These are phyloP conservation scores for Yamadazyma sp. DNA, from an alignment of 805 yeast genomes.

Conservation along the genomic window DNA sequence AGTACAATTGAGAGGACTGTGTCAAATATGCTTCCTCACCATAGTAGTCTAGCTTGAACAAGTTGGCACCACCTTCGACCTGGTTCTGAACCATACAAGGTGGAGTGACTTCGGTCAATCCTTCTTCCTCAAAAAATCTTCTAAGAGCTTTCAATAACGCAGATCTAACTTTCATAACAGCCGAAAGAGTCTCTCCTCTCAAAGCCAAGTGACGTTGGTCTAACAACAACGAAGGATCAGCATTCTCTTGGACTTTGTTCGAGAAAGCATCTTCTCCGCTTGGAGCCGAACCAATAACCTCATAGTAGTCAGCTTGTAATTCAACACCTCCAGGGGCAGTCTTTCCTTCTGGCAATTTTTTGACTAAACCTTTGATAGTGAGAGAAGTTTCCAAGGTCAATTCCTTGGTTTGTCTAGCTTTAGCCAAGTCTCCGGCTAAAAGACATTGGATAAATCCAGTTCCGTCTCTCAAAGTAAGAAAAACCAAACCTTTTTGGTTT, in stretches of 20 bases:
- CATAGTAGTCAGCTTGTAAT: slow-evolving; percentile 85
- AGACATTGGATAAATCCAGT: slow-evolving; percentile 88
- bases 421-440: slow-evolving; percentile 86
- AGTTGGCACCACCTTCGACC: slow-evolving; percentile 98
- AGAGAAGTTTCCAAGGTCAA: slow-evolving; percentile 89
- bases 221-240: slow-evolving; percentile 88
- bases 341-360: slow-evolving; percentile 91
- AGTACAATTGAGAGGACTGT: slow-evolving; percentile 93
- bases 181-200: slow-evolving; percentile 91
- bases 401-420: slow-evolving; percentile 79
- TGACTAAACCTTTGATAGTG: slow-evolving; percentile 73
- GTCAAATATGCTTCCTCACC: slow-evolving; percentile 97
- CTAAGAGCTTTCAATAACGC: slow-evolving; percentile 71
- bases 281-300: slow-evolving; percentile 91
- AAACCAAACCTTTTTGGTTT: slow-evolving; percentile 86
- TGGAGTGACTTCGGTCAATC: slow-evolving; percentile 88
- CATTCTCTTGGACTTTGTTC: slow-evolving; percentile 89
- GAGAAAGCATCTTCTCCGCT: slow-evolving; percentile 93
- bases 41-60: slow-evolving; percentile 89
- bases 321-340: slow-evolving; percentile 98
- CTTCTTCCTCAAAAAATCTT: slow-evolving; percentile 71
- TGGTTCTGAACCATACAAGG: slow-evolving; percentile 99
- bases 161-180: slow-evolving; percentile 95
- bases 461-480: slow-evolving; percentile 93
- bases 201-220: slow-evolving; percentile 96